phyloP scores from a whole-genome alignment of 2,329 filamentous ascomycete species.

The Arachnomyces sp. region DNA sequence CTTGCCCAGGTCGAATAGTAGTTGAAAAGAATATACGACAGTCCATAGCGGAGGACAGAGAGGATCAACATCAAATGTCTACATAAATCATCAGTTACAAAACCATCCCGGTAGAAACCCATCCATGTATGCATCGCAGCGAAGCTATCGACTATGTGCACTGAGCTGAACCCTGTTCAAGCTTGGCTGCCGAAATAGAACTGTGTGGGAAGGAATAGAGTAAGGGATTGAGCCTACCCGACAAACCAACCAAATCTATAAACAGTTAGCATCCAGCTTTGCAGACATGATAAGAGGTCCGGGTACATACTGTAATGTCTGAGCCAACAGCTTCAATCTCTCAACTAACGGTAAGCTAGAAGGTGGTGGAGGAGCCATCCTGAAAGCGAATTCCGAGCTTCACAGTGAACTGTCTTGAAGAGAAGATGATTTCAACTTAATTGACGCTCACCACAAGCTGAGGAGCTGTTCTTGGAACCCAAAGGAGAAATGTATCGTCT shows the following conservation, averaged over 20 bases:
- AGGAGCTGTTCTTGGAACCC: no score
- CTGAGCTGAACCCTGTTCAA: no score
- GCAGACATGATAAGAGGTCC: conserved; percentile 21
- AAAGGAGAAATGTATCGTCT: no score
- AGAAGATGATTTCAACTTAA: no score
- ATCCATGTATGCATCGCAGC: neutral
- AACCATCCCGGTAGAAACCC: conserved; percentile 16
- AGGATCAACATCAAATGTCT: conserved; percentile 84
- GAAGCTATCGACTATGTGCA: no score
- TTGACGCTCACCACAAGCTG: no score
- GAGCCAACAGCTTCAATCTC: conserved; percentile 67
- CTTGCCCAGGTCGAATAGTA: conserved; percentile 68
- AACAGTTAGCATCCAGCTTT: conserved; percentile 24
- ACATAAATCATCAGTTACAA: conserved; percentile 10
- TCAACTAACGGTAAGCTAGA: conserved; percentile 63
- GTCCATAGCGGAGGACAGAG: conserved; percentile 69
- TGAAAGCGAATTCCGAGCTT: conserved; percentile 8
- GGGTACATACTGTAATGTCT: conserved; percentile 83
- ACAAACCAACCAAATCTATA: conserved; percentile 63
- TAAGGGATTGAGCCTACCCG: conserved; percentile 53
- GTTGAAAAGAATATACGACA: conserved; percentile 88
- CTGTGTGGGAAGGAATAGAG: conserved; percentile 8
- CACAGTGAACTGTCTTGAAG: no score
- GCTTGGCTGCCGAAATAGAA: conserved; percentile 6
- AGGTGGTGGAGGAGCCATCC: conserved; percentile 68